Evolutionary conservation across 1,139 yeast genomes (phyloP), one percentile per base, ranked within the genome.

Genomic region (Pichia sp.): DNA sequence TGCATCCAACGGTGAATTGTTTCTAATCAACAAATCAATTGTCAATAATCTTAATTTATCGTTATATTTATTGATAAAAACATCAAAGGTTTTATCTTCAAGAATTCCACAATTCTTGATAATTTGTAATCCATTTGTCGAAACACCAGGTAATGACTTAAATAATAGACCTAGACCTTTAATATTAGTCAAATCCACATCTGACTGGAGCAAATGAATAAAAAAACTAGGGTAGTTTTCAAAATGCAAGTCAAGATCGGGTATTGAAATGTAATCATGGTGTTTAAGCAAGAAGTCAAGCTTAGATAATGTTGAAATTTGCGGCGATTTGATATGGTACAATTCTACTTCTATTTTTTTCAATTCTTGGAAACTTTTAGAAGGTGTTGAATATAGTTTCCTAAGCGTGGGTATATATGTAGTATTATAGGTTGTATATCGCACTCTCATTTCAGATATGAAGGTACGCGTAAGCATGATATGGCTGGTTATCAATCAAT

Each of bases 51-150:
- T 39, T 38, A 53, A 22, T 27, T 46, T 48, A 5, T 47, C 25
- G 39, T 48, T 40, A 47, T 46, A 50, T 24, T 34, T n/a, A 30
- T 26, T 25, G 6, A 20, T 42, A 22, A 39, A 48, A 25, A 51
- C 12, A 18, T n/a, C 13, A 22, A 15, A 22, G 34, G 38, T 11
- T 11, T 27, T 16, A 2, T 35, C 4, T 24, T 32, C 32, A 45
- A 44, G 49, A 43, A 46, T 45, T 25, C 55, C 56, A 47, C 56
- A 53, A 37, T 40, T 41, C 46, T 42, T 48, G 26, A 53, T 45
- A 3, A 47, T 5, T 6, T 48, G 41, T 6, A 50, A 12, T 4
- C 56, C 56, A 24, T 30, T 24, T n/a, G 4, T 15, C 8, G 45
- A 24, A 13, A 23, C 12, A 20, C 18, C 22, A 7, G 49, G 27